Conservation (phyloP, 306 rosid species). For the Cicer cuneatum region DNA sequence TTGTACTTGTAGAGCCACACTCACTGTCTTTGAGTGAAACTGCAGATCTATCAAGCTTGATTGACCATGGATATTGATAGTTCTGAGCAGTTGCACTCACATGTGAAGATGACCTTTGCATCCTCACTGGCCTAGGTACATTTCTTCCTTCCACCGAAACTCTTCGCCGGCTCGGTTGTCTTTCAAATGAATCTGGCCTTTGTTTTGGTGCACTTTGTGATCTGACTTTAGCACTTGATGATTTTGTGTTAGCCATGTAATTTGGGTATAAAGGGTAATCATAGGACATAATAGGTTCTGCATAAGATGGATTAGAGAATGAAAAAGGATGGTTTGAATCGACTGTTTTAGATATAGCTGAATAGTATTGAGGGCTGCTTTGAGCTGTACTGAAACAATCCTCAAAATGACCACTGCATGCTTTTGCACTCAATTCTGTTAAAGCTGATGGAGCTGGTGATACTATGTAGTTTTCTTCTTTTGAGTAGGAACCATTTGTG, state of each 20-base stretch:
- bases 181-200: slow-evolving; percentile 76
- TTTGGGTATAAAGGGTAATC: slow-evolving; percentile 75
- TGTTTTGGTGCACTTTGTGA: slow-evolving; percentile 95
- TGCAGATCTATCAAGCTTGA: slow-evolving; percentile 77
- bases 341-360: slow-evolving; percentile 58
- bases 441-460: slow-evolving; percentile 74
- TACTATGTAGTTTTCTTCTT: slow-evolving; percentile 61
- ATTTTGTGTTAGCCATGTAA: slow-evolving; percentile 95
- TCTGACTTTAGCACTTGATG: slow-evolving; percentile 82
- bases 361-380: slow-evolving; percentile 75
- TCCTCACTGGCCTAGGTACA: slow-evolving; percentile 80
- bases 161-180: slow-evolving; percentile 77
- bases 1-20: slow-evolving; percentile 84
- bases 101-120: slow-evolving; percentile 94
- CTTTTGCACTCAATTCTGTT: slow-evolving; percentile 73
- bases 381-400: slow-evolving; percentile 67
- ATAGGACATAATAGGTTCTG: slow-evolving; percentile 55
- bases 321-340: slow-evolving; percentile 60
- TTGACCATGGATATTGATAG: slow-evolving; percentile 75
- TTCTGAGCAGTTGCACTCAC: slow-evolving; percentile 69
- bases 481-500: slow-evolving; percentile 45
- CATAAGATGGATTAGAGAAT: slow-evolving; percentile 67
- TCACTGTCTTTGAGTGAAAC: slow-evolving; percentile 84
- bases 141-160: slow-evolving; percentile 76
- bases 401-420: slow-evolving; percentile 76